phyloP scores from a whole-genome alignment of 1,139 yeast genomes.

The Pichia sp. region DNA sequence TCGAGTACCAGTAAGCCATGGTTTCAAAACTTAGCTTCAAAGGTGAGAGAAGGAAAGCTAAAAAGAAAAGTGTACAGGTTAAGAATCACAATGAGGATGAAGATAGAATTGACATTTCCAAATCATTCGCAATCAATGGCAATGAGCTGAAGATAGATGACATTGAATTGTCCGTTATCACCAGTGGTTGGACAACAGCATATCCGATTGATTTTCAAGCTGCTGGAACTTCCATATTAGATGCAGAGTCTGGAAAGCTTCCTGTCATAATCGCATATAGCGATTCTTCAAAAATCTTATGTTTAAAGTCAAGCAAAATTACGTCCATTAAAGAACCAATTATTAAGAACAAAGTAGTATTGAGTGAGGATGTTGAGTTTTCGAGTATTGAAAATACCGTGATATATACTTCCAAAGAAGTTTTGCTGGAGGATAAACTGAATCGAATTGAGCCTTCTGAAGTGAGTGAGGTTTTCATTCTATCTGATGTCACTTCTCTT shows the following conservation, averaged over 20 bases:
- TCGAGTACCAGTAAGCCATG: constrained; percentile 28
- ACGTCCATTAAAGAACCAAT: constrained; percentile 2
- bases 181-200: constrained; percentile 16
- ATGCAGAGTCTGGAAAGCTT: constrained; percentile 7
- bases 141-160: neutral
- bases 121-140: constrained; percentile 15
- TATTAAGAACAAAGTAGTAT: constrained; percentile 4
- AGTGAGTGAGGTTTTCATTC: constrained; percentile 39
- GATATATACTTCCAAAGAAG: neutral
- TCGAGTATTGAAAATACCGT: neutral
- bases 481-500: constrained; percentile 28
- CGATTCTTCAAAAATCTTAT: neutral
- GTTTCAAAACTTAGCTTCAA: constrained; percentile 42
- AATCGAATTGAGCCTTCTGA: constrained; percentile 35
- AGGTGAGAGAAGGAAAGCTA: constrained; percentile 36
- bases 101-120: neutral
- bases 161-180: constrained; percentile 2
- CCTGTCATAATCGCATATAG: constrained; percentile 13
- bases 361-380: constrained; percentile 4
- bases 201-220: constrained; percentile 4
- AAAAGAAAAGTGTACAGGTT: constrained; percentile 35
- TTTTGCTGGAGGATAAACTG: constrained; percentile 16
- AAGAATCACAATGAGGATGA: constrained; percentile 26
- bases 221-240: constrained; percentile 5
- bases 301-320: constrained; percentile 5